These are phyloP conservation scores for Monilinia fructigena DNA, from an alignment of 2,329 filamentous ascomycete species.

Conservation along the genomic window DNA sequence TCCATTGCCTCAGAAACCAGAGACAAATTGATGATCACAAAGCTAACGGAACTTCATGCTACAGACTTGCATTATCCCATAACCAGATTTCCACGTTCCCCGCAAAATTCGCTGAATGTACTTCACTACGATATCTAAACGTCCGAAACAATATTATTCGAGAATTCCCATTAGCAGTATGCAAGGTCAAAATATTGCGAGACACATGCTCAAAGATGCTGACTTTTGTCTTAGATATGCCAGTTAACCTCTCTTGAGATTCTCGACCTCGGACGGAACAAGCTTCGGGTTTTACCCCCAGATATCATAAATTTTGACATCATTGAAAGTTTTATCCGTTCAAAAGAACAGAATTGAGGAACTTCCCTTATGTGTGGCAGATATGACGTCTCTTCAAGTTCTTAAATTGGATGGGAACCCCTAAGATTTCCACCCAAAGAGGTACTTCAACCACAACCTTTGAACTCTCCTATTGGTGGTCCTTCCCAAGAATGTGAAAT, in stretches of 20 bases:
- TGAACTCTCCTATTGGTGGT: slow-evolving; percentile 54
- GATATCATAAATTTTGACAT: slow-evolving; percentile 77
- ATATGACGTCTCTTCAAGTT: slow-evolving; percentile 86
- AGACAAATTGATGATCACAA: not conserved
- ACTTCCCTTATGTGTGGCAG: slow-evolving; percentile 77
- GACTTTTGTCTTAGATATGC: slow-evolving; percentile 62
- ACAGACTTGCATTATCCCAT: slow-evolving; percentile 75
- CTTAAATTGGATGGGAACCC: slow-evolving; percentile 86
- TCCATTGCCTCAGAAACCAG: not conserved
- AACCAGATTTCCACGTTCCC: slow-evolving; percentile 72
- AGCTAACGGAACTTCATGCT: slow-evolving; percentile 34
- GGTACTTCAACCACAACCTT: slow-evolving; percentile 58
- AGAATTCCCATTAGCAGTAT: slow-evolving; percentile 63
- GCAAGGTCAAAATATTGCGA: slow-evolving; percentile 37
- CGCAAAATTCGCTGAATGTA: slow-evolving; percentile 70
- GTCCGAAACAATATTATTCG: slow-evolving; percentile 72
- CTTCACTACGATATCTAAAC: slow-evolving; percentile 75
- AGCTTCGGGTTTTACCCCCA: slow-evolving; percentile 71
- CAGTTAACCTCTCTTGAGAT: slow-evolving; percentile 86
- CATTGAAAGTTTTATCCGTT: slow-evolving; percentile 84
- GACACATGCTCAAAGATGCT: slow-evolving; percentile 19
- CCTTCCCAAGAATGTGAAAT: slow-evolving; percentile 58
- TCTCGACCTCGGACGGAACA: slow-evolving; percentile 87
- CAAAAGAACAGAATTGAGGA: slow-evolving; percentile 84
- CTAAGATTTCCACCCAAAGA: slow-evolving; percentile 76